Evolutionary conservation across 108 stramenopile genomes (phyloP).

Genomic region (Nitzschia sp.): DNA sequence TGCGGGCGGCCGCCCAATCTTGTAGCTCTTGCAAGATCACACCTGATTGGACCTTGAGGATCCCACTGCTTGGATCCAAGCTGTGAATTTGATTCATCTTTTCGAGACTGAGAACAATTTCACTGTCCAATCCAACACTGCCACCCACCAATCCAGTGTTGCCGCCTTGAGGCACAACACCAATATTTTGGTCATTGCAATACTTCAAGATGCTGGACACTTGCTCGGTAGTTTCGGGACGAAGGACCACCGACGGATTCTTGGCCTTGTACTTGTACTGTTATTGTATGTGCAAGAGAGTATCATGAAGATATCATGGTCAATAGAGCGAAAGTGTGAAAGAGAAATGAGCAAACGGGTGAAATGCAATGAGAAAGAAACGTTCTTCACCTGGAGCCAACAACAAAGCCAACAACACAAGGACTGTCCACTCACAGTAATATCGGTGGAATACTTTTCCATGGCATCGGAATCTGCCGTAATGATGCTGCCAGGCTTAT

Average conservation of each 20-base stretch:
- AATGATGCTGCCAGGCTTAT: constrained; percentile 1
- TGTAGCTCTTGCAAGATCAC: constrained; percentile 86
- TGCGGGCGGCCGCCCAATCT: constrained; percentile 51
- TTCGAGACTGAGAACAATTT: constrained; percentile 77
- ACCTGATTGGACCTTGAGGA: constrained; percentile 90
- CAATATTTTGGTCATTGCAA: constrained; percentile 69
- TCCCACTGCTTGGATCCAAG: constrained; percentile 68
- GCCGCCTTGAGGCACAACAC: constrained; percentile 93
- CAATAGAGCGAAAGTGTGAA: neutral
- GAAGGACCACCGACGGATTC: constrained; percentile 51
- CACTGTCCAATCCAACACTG: constrained; percentile 51
- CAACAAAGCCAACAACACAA: neutral
- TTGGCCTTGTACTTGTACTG: constrained; percentile 50
- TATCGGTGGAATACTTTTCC: constrained; percentile 55
- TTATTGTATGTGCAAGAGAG: neutral
- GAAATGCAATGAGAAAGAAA: neutral
- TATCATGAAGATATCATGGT: neutral
- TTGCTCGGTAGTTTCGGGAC: constrained; percentile 61
- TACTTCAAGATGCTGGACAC: constrained; percentile 84
- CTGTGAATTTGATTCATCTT: constrained; percentile 65
- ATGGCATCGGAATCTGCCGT: neutral
- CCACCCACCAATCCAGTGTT: constrained; percentile 97
- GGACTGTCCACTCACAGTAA: constrained; percentile 38
- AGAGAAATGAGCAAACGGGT: neutral
- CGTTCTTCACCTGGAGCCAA: neutral